Percentiles rank a stretch among this genome's conserved stretches.
Evolutionary conservation across 805 yeast genomes (phyloP).

Genomic region (Hanseniaspora occidentalis): DNA sequence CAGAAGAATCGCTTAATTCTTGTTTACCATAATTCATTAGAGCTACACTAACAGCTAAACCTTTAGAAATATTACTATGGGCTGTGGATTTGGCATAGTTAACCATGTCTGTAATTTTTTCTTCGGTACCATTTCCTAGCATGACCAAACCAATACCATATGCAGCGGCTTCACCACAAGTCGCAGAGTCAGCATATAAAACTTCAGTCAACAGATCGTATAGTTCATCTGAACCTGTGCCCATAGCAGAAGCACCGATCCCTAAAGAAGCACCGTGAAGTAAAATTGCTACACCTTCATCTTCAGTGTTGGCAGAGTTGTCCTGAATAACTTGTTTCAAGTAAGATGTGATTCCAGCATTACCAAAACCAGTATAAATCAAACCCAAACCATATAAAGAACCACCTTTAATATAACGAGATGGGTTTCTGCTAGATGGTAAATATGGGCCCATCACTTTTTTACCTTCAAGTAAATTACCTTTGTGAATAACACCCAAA

Average conservation of each 20-base stretch:
- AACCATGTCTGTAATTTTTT: constrained; percentile 66
- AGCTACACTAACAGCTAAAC: constrained; percentile 84
- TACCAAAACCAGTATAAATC: constrained; percentile 92
- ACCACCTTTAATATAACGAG: constrained; percentile 91
- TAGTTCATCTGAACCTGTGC: constrained; percentile 56
- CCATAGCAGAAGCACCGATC: constrained; percentile 95
- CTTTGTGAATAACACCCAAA: constrained; percentile 91
- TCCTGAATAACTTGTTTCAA: constrained; percentile 57
- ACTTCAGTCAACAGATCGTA: constrained; percentile 78
- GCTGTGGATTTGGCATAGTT: constrained; percentile 89
- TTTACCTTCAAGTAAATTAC: constrained; percentile 84
- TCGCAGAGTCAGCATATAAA: constrained; percentile 79
- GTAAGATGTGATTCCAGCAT: constrained; percentile 64
- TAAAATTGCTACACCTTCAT: constrained; percentile 64
- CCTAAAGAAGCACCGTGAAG: constrained; percentile 95
- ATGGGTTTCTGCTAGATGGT: constrained; percentile 56
- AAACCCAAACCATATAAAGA: constrained; percentile 87
- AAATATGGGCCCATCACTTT: constrained; percentile 80
- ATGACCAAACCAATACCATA: constrained; percentile 90
- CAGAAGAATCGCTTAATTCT: constrained; percentile 59
- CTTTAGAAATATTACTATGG: constrained; percentile 90
- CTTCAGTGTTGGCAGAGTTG: constrained; percentile 44
- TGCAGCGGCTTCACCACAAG: constrained; percentile 94
- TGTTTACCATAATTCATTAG: constrained; percentile 77
- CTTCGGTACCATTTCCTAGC: constrained; percentile 77